Percentiles rank a stretch among this genome's conserved stretches.
Conservation (phyloP, 2,329 filamentous ascomycete species). For the Davidsoniella eucalypti region DNA sequence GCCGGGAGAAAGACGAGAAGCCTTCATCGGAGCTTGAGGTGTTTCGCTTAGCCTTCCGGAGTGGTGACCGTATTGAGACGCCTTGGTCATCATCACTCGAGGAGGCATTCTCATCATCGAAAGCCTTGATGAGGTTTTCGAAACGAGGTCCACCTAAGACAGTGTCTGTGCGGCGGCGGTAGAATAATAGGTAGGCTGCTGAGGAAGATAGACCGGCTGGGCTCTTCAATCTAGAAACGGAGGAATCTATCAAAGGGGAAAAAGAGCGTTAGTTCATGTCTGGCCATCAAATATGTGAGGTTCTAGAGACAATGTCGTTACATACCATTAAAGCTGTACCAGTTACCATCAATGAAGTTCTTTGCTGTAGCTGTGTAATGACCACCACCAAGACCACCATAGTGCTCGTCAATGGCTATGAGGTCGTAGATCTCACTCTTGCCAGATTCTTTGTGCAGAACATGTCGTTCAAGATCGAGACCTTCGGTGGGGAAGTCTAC, state of each 20-base stretch:
- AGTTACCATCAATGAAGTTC: conserved; percentile 75
- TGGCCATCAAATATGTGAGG: background rate
- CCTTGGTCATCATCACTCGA: conserved; percentile 51
- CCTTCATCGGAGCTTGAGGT: conserved; percentile 17
- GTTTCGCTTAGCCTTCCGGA: background rate
- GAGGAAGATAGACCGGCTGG: conserved; percentile 49
- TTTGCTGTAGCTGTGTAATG: conserved; percentile 93
- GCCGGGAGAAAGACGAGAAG: conserved; percentile 20
- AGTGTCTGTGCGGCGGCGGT: conserved; percentile 62
- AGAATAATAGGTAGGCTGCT: conserved; percentile 87
- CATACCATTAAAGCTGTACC: conserved; percentile 96
- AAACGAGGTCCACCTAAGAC: conserved; percentile 70
- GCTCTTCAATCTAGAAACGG: conserved; percentile 45
- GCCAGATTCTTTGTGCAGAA: conserved; percentile 63
- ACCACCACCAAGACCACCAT: conserved; percentile 78
- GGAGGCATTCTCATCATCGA: conserved; percentile 34
- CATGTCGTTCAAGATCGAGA: conserved; percentile 63
- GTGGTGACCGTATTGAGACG: background rate
- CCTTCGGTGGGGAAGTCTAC: conserved; percentile 86
- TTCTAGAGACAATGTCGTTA: conserved; percentile 7
- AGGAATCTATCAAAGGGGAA: conserved; percentile 43
- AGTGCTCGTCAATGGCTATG: conserved; percentile 92
- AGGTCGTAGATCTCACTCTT: conserved; percentile 82
- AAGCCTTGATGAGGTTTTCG: conserved; percentile 50
- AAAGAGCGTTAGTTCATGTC: background rate